Percentiles rank a stretch among this genome's conserved stretches.
Evolutionary conservation across 352 stramenopile species (phyloP).

Genomic region (Pythium oligandrum): DNA sequence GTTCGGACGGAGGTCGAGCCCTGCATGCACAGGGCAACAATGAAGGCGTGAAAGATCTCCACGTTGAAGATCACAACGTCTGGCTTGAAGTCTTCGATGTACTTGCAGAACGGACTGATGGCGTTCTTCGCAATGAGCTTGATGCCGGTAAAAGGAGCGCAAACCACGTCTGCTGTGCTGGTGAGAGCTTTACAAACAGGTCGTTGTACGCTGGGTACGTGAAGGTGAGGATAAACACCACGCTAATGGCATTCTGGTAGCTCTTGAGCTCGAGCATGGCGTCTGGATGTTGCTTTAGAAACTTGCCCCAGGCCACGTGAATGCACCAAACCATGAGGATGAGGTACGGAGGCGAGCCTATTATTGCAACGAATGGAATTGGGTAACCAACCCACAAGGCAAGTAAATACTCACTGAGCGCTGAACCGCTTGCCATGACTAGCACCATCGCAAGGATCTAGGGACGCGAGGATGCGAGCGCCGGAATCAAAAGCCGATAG

Average conservation of each 20-base stretch:
- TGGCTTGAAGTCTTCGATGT: slow-evolving; percentile 7
- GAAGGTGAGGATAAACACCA: background rate
- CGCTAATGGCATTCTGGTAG: background rate
- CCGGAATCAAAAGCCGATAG: too few relatives aligned
- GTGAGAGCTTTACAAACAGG: slow-evolving; percentile 1
- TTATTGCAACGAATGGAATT: too few relatives aligned
- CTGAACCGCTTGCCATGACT: too few relatives aligned
- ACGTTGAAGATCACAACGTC: slow-evolving; percentile 9
- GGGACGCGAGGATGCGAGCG: too few relatives aligned
- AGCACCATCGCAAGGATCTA: too few relatives aligned
- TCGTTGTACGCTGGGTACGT: slow-evolving; percentile 7
- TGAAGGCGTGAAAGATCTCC: slow-evolving; percentile 14
- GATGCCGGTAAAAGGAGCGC: slow-evolving; percentile 2
- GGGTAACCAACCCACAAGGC: too few relatives aligned
- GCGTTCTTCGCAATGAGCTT: slow-evolving; percentile 8
- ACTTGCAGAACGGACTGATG: slow-evolving; percentile 3
- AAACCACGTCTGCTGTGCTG: background rate
- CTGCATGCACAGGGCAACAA: background rate
- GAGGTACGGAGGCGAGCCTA: too few relatives aligned
- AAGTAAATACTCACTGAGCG: too few relatives aligned
- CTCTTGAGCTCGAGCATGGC: background rate
- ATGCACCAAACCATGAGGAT: too few relatives aligned
- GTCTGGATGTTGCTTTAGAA: background rate
- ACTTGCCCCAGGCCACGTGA: too few relatives aligned
- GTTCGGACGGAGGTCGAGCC: too few relatives aligned